Percentiles rank a stretch among this genome's conserved stretches.
Conservation (phyloP, 371 early-diverging fungal species). For the Mortierella polycephala region DNA sequence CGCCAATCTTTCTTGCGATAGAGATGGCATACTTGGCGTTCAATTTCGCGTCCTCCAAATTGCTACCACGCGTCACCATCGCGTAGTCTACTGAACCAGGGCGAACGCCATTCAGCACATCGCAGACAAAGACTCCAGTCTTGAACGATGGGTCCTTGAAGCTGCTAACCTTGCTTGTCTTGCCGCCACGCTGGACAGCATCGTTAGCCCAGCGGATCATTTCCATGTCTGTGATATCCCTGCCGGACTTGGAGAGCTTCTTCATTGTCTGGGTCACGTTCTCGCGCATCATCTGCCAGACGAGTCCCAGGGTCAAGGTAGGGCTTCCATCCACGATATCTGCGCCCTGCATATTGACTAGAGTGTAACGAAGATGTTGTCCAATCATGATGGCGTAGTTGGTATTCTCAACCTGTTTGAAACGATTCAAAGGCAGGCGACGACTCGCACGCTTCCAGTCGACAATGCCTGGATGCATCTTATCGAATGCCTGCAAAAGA, state of each 20-base stretch:
- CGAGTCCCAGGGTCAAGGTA: slow-evolving; percentile 86
- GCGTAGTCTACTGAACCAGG: slow-evolving; percentile 91
- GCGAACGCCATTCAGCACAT: slow-evolving; percentile 91
- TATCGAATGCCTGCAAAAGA: slow-evolving; percentile 92
- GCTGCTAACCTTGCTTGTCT: slow-evolving; percentile 73
- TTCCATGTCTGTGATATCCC: slow-evolving; percentile 88
- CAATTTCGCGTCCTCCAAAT: slow-evolving; percentile 84
- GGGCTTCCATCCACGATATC: slow-evolving; percentile 93
- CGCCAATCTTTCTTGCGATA: slow-evolving; percentile 96
- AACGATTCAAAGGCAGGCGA: slow-evolving; percentile 78
- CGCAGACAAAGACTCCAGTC: slow-evolving; percentile 87
- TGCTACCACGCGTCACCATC: slow-evolving; percentile 81
- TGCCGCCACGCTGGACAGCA: slow-evolving; percentile 74
- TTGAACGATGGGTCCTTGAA: slow-evolving; percentile 88
- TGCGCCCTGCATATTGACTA: slow-evolving; percentile 95
- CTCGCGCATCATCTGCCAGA: slow-evolving; percentile 98
- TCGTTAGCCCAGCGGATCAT: slow-evolving; percentile 96
- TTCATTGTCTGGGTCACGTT: slow-evolving; percentile 93
- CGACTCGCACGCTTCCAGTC: slow-evolving; percentile 91
- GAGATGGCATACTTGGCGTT: slow-evolving; percentile 97
- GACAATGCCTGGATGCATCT: slow-evolving; percentile 88
- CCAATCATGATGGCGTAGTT: slow-evolving; percentile 92
- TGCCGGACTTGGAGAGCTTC: slow-evolving; percentile 81
- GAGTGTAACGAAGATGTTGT: slow-evolving; percentile 85
- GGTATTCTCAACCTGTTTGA: slow-evolving; percentile 97